Conservation (phyloP, 192 early-diverging fungal genomes). For the Allomyces macrogynus region DNA sequence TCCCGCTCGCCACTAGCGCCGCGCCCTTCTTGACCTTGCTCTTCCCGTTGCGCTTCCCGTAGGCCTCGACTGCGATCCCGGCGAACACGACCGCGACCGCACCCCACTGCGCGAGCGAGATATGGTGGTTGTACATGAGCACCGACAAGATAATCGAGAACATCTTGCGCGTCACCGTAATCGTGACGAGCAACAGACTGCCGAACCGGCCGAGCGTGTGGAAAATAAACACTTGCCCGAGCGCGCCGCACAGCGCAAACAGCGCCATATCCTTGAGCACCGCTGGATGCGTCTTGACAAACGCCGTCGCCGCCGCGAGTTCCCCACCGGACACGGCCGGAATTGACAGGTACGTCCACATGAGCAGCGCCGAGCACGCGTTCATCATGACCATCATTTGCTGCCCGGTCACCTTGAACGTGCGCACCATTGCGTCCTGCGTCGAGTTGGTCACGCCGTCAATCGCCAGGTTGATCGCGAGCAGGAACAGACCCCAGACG, state of each 20-base stretch:
- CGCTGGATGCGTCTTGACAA: slow-evolving; percentile 54
- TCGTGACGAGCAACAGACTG: slow-evolving; percentile 69
- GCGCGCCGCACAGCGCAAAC: slow-evolving; percentile 75
- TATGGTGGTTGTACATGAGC: slow-evolving; percentile 61
- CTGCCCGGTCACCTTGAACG: slow-evolving; percentile 59
- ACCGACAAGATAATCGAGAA: slow-evolving; percentile 84
- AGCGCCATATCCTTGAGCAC: slow-evolving; percentile 65
- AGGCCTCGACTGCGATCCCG: slow-evolving; percentile 60
- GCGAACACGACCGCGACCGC: slow-evolving; percentile 70
- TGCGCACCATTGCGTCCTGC: slow-evolving; percentile 83
- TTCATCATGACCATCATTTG: slow-evolving; percentile 99
- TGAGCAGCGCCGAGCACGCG: slow-evolving; percentile 48
- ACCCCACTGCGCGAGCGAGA: slow-evolving; percentile 65
- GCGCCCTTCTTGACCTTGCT: too few relatives aligned
- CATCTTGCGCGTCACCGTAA: slow-evolving; percentile 91
- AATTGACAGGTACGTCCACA: slow-evolving; percentile 40
- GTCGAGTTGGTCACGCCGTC: slow-evolving; percentile 92
- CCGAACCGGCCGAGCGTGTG: slow-evolving; percentile 81
- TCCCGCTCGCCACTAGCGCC: too few relatives aligned
- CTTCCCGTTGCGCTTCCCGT: slow-evolving; percentile 39
- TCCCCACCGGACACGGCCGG: slow-evolving; percentile 39
- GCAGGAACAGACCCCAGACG: slow-evolving; percentile 57
- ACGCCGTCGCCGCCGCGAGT: slow-evolving; percentile 45
- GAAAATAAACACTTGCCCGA: slow-evolving; percentile 98
- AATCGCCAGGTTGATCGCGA: slow-evolving; percentile 64